Conservation (phyloP, 1,139 yeast species). For the Taphrina communis region DNA sequence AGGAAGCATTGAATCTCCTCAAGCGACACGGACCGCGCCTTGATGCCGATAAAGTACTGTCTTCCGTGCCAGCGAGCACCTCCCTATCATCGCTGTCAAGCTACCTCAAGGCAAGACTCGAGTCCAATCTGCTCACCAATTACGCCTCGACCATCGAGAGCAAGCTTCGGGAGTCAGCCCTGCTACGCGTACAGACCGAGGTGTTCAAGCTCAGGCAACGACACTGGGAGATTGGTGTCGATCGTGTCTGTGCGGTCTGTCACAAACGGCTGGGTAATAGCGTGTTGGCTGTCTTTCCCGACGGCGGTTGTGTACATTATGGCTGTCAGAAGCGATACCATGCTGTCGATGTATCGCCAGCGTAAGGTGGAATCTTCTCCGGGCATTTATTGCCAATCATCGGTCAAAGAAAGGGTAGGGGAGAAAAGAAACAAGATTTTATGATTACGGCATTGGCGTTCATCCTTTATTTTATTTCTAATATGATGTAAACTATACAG, state of each 20-base stretch:
- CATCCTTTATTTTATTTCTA: no score
- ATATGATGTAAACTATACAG: no score
- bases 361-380: no score
- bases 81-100: slow-evolving; percentile 44
- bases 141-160: slow-evolving; percentile 49
- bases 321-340: slow-evolving; percentile 57
- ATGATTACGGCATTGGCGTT: no score
- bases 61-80: slow-evolving; percentile 52
- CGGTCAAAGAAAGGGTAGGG: no score
- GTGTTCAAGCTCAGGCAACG: slow-evolving; percentile 55
- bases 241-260: slow-evolving; percentile 65
- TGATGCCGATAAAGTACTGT: slow-evolving; percentile 49
- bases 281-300: slow-evolving; percentile 62
- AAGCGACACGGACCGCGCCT: slow-evolving; percentile 48
- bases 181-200: slow-evolving; percentile 52
- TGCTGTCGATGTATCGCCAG: not conserved
- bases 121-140: slow-evolving; percentile 51
- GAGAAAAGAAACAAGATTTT: no score
- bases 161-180: slow-evolving; percentile 54
- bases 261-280: slow-evolving; percentile 66
- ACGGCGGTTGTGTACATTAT: slow-evolving; percentile 68
- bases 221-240: slow-evolving; percentile 54
- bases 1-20: slow-evolving; percentile 30
- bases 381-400: no score
- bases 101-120: slow-evolving; percentile 57